Conservation (phyloP, 495 filamentous ascomycete species). For the Penicillium mononematosum region DNA sequence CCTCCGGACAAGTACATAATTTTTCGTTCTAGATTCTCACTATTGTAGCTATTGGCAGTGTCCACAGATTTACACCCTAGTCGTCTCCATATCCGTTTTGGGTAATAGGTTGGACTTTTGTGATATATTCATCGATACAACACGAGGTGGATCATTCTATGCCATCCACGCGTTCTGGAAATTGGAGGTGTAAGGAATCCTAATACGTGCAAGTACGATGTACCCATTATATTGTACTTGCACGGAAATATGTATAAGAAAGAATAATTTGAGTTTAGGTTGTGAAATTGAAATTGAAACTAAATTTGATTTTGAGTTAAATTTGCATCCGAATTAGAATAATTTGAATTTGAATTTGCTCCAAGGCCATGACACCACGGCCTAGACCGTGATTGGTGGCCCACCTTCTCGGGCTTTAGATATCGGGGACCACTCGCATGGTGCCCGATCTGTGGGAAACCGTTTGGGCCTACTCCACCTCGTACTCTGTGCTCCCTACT, state of each 20-base stretch:
- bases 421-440: slow-evolving; percentile 31
- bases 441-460: slow-evolving; percentile 32
- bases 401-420: slow-evolving; percentile 25
- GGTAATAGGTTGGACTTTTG: slow-evolving; percentile 1
- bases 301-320: background rate
- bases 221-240: background rate
- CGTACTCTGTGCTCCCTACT: background rate
- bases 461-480: slow-evolving; percentile 18
- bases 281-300: background rate
- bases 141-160: background rate
- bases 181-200: background rate
- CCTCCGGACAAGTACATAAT: background rate
- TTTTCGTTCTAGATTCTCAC: background rate
- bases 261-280: background rate
- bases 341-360: slow-evolving; percentile 1
- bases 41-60: background rate
- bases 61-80: background rate
- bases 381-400: slow-evolving; percentile 17
- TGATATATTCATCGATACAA: slow-evolving; percentile 1
- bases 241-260: background rate
- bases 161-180: background rate
- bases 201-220: background rate
- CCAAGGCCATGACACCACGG: slow-evolving; percentile 1
- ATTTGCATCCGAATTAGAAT: background rate
- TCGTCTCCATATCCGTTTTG: background rate